Evolutionary conservation across 805 yeast genomes (phyloP).

Genomic region (Yamadazyma scolyti): DNA sequence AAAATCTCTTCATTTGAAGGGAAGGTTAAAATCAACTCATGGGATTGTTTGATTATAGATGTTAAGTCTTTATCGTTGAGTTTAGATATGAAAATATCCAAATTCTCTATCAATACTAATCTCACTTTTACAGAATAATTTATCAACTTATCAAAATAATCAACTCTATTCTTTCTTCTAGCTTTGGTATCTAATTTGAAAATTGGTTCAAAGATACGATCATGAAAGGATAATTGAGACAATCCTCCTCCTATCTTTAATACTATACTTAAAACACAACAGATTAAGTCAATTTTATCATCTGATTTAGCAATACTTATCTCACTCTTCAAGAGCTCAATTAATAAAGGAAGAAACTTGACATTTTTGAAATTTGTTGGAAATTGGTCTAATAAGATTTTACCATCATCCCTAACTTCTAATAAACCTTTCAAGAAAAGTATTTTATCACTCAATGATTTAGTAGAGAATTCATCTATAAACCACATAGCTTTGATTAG

Average conservation of each 20-base stretch:
- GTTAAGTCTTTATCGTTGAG: constrained; percentile 52
- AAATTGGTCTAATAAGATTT: constrained; percentile 24
- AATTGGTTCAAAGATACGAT: constrained; percentile 52
- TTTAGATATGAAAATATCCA: constrained; percentile 45
- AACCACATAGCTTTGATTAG: constrained; percentile 75
- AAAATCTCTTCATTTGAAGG: constrained; percentile 25
- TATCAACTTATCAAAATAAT: constrained; percentile 22
- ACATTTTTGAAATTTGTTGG: constrained; percentile 50
- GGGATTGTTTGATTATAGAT: constrained; percentile 42
- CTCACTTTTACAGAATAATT: constrained; percentile 30
- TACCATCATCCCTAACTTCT: constrained; percentile 17
- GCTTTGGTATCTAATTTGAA: constrained; percentile 21
- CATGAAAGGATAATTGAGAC: constrained; percentile 76
- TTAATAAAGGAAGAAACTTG: constrained; percentile 70
- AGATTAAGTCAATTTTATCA: constrained; percentile 29
- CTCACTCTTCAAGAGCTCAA: constrained; percentile 47
- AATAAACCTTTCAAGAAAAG: constrained; percentile 66
- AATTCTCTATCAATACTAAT: constrained; percentile 37
- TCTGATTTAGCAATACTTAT: constrained; percentile 17
- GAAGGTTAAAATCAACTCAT: constrained; percentile 30
- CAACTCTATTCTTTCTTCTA: constrained; percentile 15
- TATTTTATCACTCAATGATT: constrained; percentile 60
- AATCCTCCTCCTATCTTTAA: constrained; percentile 60
- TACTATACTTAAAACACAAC: constrained; percentile 50
- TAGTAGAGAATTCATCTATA: constrained; percentile 79